Evolutionary conservation across 2,329 filamentous ascomycete genomes (phyloP).

Genomic region (Arthrinium phaeospermum): DNA sequence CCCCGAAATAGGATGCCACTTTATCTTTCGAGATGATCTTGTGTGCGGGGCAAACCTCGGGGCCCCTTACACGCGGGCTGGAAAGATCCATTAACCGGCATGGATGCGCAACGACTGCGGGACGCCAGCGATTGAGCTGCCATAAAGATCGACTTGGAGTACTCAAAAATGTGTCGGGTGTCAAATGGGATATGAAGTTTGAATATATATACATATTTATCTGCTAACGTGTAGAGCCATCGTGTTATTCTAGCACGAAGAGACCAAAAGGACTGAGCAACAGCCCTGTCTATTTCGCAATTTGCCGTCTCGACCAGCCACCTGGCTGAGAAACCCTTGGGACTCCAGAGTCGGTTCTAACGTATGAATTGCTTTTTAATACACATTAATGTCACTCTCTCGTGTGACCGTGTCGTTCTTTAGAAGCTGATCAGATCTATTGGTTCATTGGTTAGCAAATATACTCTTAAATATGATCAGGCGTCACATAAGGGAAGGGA

Average conservation of each 20-base stretch:
- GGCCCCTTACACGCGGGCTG: too few relatives aligned
- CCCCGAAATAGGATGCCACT: too few relatives aligned
- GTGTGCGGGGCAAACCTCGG: too few relatives aligned
- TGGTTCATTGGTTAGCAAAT: slow-evolving; percentile 23
- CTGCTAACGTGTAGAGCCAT: neutral
- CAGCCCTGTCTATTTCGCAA: neutral
- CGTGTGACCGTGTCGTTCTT: neutral
- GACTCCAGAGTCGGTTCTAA: neutral
- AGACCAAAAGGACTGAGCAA: neutral
- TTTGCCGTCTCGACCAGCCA: too few relatives aligned
- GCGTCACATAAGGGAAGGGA: too few relatives aligned
- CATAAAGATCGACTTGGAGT: too few relatives aligned
- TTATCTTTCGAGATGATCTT: too few relatives aligned
- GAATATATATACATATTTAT: neutral
- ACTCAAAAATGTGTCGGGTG: too few relatives aligned
- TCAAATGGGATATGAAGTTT: neutral
- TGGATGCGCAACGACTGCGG: too few relatives aligned
- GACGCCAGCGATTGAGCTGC: too few relatives aligned
- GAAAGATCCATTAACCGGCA: too few relatives aligned
- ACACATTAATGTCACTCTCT: neutral
- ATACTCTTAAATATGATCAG: too few relatives aligned
- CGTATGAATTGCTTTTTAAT: neutral
- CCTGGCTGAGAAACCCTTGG: neutral
- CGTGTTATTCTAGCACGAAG: neutral
- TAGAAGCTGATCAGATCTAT: slow-evolving; percentile 40